Conservation (phyloP, 208 protist genomes). For the Acanthamoeba polyphaga region DNA sequence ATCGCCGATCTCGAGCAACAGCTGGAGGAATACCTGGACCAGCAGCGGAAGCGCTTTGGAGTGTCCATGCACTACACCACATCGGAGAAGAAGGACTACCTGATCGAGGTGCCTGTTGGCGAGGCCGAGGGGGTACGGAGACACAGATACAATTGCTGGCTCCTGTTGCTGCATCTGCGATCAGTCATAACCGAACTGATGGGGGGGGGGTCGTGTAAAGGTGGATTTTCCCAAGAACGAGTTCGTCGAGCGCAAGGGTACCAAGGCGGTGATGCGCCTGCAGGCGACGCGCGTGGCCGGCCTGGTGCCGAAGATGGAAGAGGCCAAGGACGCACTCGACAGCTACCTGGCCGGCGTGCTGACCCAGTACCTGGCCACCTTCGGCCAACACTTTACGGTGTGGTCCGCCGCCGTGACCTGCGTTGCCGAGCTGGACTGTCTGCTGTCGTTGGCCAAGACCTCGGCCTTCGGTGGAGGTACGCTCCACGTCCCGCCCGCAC, state of each 20-base stretch:
- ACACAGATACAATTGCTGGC: not conserved
- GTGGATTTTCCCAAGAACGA: slow-evolving; percentile 52
- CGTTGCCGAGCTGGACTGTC: slow-evolving; percentile 86
- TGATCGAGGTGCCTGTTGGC: slow-evolving; percentile 29
- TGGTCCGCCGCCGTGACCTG: slow-evolving; percentile 75
- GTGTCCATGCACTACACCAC: not conserved
- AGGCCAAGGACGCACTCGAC: slow-evolving; percentile 70
- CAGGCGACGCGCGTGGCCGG: not conserved
- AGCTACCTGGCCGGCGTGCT: slow-evolving; percentile 60
- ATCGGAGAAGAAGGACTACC: slow-evolving; percentile 59
- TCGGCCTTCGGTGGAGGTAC: slow-evolving; percentile 55
- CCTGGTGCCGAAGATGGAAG: slow-evolving; percentile 46
- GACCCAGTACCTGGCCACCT: slow-evolving; percentile 29
- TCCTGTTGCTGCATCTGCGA: not conserved
- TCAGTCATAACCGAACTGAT: not conserved
- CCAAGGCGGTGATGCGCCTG: slow-evolving; percentile 26
- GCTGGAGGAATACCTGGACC: slow-evolving; percentile 57
- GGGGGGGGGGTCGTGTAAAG: not conserved
- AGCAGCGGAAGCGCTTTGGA: slow-evolving; percentile 47
- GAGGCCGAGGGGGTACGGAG: slow-evolving; percentile 15
- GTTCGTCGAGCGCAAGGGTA: slow-evolving; percentile 33
- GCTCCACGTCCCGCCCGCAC: not conserved
- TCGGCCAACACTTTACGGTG: not conserved
- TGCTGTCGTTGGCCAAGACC: slow-evolving; percentile 83
- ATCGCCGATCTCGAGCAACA: slow-evolving; percentile 39